These are phyloP conservation scores for Phyllosticta ampelicida DNA, from an alignment of 2,329 filamentous ascomycete genomes.

Conservation along the genomic window DNA sequence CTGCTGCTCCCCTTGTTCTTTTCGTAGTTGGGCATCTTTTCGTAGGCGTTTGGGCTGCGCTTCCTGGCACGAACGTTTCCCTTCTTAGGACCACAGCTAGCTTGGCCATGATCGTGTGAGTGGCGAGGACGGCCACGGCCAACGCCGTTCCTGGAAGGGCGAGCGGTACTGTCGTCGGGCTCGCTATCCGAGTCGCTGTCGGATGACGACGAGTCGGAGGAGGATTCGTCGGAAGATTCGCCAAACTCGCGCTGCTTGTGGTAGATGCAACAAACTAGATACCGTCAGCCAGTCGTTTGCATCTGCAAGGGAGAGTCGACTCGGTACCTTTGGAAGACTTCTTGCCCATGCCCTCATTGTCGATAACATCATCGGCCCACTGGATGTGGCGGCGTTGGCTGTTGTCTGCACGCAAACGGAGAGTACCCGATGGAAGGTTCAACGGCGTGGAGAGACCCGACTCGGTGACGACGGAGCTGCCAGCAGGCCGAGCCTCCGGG, in stretches of 20 bases:
- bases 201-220: conserved; percentile 49
- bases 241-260: conserved; percentile 60
- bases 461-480: conserved; percentile 21
- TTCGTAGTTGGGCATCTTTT: conserved; percentile 52
- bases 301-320: not conserved
- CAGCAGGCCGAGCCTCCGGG: conserved; percentile 7
- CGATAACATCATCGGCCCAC: conserved; percentile 87
- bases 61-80: conserved; percentile 35
- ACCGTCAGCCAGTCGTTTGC: conserved; percentile 11
- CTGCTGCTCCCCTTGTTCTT: conserved; percentile 4
- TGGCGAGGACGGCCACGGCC: conserved; percentile 15
- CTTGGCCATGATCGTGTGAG: conserved; percentile 25
- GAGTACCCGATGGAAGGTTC: conserved; percentile 23
- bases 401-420: conserved; percentile 32
- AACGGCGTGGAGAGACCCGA: conserved; percentile 22
- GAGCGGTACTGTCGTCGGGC: conserved; percentile 38
- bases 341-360: conserved; percentile 89
- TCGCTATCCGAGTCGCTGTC: conserved; percentile 45
- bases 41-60: conserved; percentile 72
- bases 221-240: conserved; percentile 64
- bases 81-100: conserved; percentile 22
- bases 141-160: conserved; percentile 24
- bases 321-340: conserved; percentile 82
- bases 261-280: conserved; percentile 94
- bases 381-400: conserved; percentile 54